phyloP scores from a whole-genome alignment of 441 rosid species.

The Kokia cookei region DNA sequence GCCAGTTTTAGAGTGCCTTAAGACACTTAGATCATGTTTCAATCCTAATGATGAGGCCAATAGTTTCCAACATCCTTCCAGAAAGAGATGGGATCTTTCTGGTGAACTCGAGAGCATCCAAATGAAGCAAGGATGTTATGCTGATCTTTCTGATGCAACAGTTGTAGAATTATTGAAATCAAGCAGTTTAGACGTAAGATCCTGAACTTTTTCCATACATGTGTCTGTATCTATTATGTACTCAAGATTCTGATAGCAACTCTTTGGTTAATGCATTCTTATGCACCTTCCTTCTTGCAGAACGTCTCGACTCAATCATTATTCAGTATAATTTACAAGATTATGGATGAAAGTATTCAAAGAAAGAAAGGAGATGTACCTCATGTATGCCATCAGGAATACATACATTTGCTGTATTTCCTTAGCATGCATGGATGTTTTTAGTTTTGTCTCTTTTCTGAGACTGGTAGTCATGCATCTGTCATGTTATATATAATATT shows the following conservation, averaged over 20 bases:
- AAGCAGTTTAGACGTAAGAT: constrained; percentile 63
- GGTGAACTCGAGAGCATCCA: constrained; percentile 42
- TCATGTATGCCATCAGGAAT: constrained; percentile 53
- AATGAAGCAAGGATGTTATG: constrained; percentile 47
- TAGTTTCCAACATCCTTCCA: constrained; percentile 30
- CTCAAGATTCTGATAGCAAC: constrained; percentile 7
- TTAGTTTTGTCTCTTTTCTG: neutral
- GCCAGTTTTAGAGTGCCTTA: constrained; percentile 73
- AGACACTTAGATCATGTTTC: constrained; percentile 55
- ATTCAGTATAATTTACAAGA: constrained; percentile 53
- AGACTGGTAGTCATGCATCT: neutral
- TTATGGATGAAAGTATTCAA: constrained; percentile 69
- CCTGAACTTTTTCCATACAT: constrained; percentile 2
- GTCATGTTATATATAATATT: constrained; percentile 4
- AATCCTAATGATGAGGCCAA: constrained; percentile 33
- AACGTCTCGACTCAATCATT: constrained; percentile 74
- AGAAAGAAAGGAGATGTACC: constrained; percentile 64
- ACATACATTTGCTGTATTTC: constrained; percentile 11
- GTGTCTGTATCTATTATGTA: neutral
- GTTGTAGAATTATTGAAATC: constrained; percentile 71
- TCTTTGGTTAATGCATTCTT: constrained; percentile 12
- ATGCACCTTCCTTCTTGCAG: constrained; percentile 35
- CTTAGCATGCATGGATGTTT: constrained; percentile 1
- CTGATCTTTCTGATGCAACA: constrained; percentile 60
- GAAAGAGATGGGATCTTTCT: constrained; percentile 55